phyloP scores from a whole-genome alignment of 1,139 yeast species.

The Scheffersomyces titani region DNA sequence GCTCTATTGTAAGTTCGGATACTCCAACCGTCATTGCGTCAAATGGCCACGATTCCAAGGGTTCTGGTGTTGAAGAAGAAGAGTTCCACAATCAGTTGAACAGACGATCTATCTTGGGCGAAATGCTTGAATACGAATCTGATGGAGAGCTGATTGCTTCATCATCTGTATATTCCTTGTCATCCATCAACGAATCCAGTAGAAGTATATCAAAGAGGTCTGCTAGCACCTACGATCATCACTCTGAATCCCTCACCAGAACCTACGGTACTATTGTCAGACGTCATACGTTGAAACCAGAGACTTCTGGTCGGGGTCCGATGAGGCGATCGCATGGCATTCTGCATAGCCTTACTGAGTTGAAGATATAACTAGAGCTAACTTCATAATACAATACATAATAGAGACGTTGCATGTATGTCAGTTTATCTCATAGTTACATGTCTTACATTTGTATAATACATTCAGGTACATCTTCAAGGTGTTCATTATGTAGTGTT shows the following conservation, averaged over 20 bases:
- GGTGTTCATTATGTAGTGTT: neutral
- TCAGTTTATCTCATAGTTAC: no score
- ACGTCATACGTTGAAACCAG: slow-evolving; percentile 1
- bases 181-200: neutral
- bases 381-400: neutral
- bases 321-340: slow-evolving; percentile 22
- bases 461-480: no score
- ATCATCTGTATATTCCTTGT: slow-evolving; percentile 1
- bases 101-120: slow-evolving; percentile 47
- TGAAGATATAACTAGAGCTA: neutral
- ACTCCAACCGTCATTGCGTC: neutral
- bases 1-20: neutral
- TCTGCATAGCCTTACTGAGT: slow-evolving; percentile 10
- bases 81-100: slow-evolving; percentile 28
- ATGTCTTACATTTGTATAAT: no score
- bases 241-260: neutral
- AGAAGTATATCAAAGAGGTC: neutral
- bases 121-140: slow-evolving; percentile 48
- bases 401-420: no score
- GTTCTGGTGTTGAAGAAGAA: slow-evolving; percentile 16
- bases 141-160: slow-evolving; percentile 22
- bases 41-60: neutral
- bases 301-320: slow-evolving; percentile 10
- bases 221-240: neutral
- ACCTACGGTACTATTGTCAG: slow-evolving; percentile 21